Base-by-base conservation (phyloP, 73 alveolate species). In the Uronychia setigera region DNA sequence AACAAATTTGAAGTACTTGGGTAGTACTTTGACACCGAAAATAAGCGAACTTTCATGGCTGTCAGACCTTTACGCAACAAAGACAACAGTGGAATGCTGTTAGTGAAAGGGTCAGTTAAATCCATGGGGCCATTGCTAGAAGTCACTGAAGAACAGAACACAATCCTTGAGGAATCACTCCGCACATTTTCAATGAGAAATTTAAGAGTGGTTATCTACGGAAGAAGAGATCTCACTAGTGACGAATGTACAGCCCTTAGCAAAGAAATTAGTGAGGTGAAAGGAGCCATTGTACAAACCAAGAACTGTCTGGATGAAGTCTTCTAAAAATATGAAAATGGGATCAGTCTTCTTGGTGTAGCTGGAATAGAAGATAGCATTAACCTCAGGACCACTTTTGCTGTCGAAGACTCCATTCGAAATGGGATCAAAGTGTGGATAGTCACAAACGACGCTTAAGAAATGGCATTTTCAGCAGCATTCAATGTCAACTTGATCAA, bases 361-460 rank as follows among this genome's bases (percentile, higher is more conserved):
- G 26, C 76, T 1, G 95, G 92, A 0, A 26, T 85, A 0, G 85
- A 90, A 29, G 92, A 90, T 27, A 33, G 30, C 29, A 57, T 84
- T 30, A 83, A 90, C 32, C 60, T 76, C 31, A 25, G 95, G 32
- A 82, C 80, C 30, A 33, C 83, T 0, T 33, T 85, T 0, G 84
- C 88, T 5, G 77, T 80, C 0, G 81, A 85, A 13, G 92, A 90
- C 78, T 1, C 83, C 59, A 59, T 78, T n/a, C 59, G 74, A 77
- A 90, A 85, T 32, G 92, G 90, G 34, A 34, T 84, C 59, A 90
- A 90, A 33, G 82, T 85, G n/a, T 90, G 95, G 95, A 34, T 90
- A 60, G 76, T 90, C 26, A 77, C 90, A 25, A 77, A 80, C 1
- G 95, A 90, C 30, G 90, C 76, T 29, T 83, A 85, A 67, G 91